Evolutionary conservation across 441 rosid species (phyloP).

Genomic region (Brassica balearica): DNA sequence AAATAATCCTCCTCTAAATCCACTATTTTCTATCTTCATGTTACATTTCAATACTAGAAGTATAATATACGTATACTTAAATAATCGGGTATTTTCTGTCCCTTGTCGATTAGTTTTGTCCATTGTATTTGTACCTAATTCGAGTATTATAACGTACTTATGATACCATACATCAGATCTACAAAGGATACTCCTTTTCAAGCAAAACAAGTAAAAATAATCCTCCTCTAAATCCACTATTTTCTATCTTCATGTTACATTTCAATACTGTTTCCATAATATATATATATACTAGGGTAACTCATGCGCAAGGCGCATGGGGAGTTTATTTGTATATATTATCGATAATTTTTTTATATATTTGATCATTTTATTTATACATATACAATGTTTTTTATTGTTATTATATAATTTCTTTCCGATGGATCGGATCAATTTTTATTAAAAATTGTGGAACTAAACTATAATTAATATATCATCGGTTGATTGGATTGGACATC

Average conservation of each 20-base stretch:
- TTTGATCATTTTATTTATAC: no score
- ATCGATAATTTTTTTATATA: no score
- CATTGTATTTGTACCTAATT: conserved; percentile 4
- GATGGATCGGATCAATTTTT: no score
- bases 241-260: neutral
- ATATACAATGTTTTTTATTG: no score
- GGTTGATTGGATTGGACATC: no score
- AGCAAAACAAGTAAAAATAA: neutral
- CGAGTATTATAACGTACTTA: conserved; percentile 5
- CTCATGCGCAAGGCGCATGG: no score
- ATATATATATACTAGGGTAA: no score
- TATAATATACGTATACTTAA: neutral
- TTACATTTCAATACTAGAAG: neutral
- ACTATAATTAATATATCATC: no score
- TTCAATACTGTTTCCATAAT: no score
- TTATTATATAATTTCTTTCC: no score
- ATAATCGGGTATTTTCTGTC: neutral
- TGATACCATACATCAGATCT: neutral
- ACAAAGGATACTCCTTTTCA: neutral
- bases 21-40: neutral
- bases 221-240: neutral
- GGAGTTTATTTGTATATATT: no score
- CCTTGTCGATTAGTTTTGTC: conserved; percentile 10
- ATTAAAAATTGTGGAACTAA: no score
- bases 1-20: neutral